Evolutionary conservation across 2,329 filamentous ascomycete genomes (phyloP), one percentile per base, ranked within the genome.

Genomic region (Penicillium corylophilum): DNA sequence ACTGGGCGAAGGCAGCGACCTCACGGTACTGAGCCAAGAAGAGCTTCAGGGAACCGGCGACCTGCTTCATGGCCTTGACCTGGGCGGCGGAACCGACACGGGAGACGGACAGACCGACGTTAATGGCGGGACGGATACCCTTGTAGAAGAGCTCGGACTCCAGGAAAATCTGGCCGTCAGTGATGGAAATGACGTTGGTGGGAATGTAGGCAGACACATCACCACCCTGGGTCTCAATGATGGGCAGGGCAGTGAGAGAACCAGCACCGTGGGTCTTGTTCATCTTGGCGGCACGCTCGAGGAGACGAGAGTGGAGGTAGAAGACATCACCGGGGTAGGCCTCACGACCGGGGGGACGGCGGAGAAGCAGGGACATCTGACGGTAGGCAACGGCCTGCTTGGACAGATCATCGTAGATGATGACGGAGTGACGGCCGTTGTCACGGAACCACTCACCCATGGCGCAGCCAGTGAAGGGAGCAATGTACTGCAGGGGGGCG

Each of bases 11-110:
- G 69, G 94, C 94, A 72, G 94, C 94, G 61, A 99, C 94, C 81
- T 99, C 94, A 94, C 94, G 94, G 87, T 99, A 99, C 83, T 99
- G 94, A 71, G 94, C 94, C 89, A 99, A 90, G 91, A 97, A 99
- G 70, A 99, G 91, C 87, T 99, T 99, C 74, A 99, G 84, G 67
- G 93, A 97, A 86, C 94, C 94, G 73, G 94, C 94, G 70, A 99
- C 94, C 85, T 99, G 94, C 87, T 99, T 99, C 94, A 99, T 99
- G 81, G 94, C 92, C 90, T 97, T 99, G 78, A 97, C 86, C 86
- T 99, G 94, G 75, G 94, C 94, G 77, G 94, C 90, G 73, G 94
- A 99, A 77, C 94, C 94, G 87, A 99, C 94, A 90, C 94, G 94
- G 68, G 94, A 99, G 70, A 99, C 94, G 71, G 94, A 99, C 69